Evolutionary conservation across 2,329 filamentous ascomycete species (phyloP).

Genomic region (Capronia coronata): DNA sequence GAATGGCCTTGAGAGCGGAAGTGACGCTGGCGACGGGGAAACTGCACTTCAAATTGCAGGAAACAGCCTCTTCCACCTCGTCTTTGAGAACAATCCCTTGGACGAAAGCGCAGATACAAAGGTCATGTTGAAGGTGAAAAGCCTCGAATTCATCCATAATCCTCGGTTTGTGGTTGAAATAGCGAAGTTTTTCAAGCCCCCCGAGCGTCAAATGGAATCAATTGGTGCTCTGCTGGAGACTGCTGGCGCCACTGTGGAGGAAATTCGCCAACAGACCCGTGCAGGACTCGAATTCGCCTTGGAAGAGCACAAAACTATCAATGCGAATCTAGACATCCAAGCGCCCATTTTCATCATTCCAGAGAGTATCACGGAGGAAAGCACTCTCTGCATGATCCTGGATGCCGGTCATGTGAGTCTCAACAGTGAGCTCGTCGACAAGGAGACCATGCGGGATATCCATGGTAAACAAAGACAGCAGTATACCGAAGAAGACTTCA

Average conservation of each 20-base stretch:
- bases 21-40: slow-evolving; percentile 34
- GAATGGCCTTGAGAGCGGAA: slow-evolving; percentile 30
- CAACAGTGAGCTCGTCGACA: slow-evolving; percentile 87
- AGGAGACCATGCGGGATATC: slow-evolving; percentile 80
- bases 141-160: slow-evolving; percentile 96
- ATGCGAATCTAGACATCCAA: slow-evolving; percentile 90
- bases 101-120: slow-evolving; percentile 88
- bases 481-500: slow-evolving; percentile 84
- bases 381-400: slow-evolving; percentile 81
- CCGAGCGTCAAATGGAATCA: slow-evolving; percentile 96
- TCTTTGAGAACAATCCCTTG: slow-evolving; percentile 90
- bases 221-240: slow-evolving; percentile 93
- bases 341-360: slow-evolving; percentile 94
- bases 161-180: slow-evolving; percentile 86
- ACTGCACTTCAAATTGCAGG: slow-evolving; percentile 40
- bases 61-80: slow-evolving; percentile 84
- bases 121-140: slow-evolving; percentile 83
- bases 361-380: slow-evolving; percentile 76
- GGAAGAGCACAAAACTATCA: slow-evolving; percentile 96
- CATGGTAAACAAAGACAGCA: slow-evolving; percentile 82
- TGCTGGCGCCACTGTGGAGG: slow-evolving; percentile 91
- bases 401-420: slow-evolving; percentile 95
- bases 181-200: slow-evolving; percentile 91
- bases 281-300: slow-evolving; percentile 93
- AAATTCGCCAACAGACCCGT: slow-evolving; percentile 87